Conservation (phyloP, 139 green algal species). For the Auxenochlorella pyrenoidosa region DNA sequence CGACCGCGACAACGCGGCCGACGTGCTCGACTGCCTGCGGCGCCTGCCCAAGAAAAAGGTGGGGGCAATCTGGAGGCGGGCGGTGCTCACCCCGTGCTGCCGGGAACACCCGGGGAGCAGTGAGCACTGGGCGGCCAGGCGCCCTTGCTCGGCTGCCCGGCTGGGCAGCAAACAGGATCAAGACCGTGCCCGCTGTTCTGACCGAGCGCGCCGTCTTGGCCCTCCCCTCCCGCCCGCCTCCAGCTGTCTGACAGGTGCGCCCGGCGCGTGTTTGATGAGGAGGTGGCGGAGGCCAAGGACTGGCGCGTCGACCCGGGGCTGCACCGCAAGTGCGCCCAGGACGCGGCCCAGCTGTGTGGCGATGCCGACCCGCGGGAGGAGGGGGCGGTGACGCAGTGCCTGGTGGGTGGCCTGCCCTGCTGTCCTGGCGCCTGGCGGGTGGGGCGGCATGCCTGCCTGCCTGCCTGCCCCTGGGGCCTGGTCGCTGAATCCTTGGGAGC, state of each 20-base stretch:
- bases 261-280: neutral
- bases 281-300: constrained; percentile 64
- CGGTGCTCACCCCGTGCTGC: too few species aligned
- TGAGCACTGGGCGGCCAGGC: too few species aligned
- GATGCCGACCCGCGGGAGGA: constrained; percentile 61
- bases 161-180: too few species aligned
- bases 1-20: constrained; percentile 46
- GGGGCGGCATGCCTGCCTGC: neutral
- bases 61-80: too few species aligned
- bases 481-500: neutral
- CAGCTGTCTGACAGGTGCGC: constrained; percentile 23
- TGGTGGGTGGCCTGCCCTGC: constrained; percentile 56
- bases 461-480: too few species aligned
- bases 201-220: neutral
- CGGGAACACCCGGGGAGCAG: too few species aligned
- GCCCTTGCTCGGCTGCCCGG: too few species aligned
- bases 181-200: neutral
- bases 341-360: constrained; percentile 38
- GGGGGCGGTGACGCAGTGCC: constrained; percentile 71
- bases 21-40: constrained; percentile 77
- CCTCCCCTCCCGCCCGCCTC: too few species aligned
- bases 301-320: constrained; percentile 74
- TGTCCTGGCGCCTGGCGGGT: neutral
- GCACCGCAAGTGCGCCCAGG: constrained; percentile 58
- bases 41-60: constrained; percentile 44